These are phyloP conservation scores for Rhizophlyctis rosea DNA, from an alignment of 192 early-diverging fungal species.

Conservation along the genomic window DNA sequence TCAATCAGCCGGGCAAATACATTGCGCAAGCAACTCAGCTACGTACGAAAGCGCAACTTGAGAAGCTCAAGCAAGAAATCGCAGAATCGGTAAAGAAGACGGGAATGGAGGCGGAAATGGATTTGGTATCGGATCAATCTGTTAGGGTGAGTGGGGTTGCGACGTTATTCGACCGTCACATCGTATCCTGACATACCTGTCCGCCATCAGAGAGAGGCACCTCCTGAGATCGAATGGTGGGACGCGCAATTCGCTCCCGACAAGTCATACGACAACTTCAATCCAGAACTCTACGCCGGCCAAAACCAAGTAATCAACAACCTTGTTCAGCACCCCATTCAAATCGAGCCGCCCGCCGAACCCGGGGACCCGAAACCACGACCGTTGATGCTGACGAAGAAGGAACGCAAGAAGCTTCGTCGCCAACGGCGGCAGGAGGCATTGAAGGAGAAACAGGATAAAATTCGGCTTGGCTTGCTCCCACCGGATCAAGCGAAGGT, in stretches of 20 bases:
- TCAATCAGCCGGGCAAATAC: constrained; percentile 80
- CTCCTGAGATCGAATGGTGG: constrained; percentile 95
- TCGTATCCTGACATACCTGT: no score
- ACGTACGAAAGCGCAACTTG: constrained; percentile 68
- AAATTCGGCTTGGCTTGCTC: constrained; percentile 86
- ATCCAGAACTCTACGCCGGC: constrained; percentile 35
- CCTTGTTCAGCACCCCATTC: constrained; percentile 84
- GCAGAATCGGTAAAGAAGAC: constrained; percentile 67
- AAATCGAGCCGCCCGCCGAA: constrained; percentile 74
- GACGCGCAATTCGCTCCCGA: constrained; percentile 75
- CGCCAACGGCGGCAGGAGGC: constrained; percentile 80
- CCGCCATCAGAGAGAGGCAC: constrained; percentile 54
- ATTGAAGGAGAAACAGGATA: constrained; percentile 92
- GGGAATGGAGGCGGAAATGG: constrained; percentile 71
- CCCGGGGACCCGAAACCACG: constrained; percentile 49
- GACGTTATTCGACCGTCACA: no score
- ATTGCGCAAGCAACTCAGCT: constrained; percentile 79
- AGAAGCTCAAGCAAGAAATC: constrained; percentile 71
- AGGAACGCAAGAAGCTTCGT: constrained; percentile 90
- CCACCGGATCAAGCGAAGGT: constrained; percentile 92
- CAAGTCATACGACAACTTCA: constrained; percentile 66
- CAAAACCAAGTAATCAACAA: constrained; percentile 61
- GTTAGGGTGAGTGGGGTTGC: constrained; percentile 48
- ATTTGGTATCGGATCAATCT: constrained; percentile 65
- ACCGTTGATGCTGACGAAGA: constrained; percentile 79